Evolutionary conservation across 2,329 filamentous ascomycete genomes (phyloP).

Genomic region (Apiospora aurea): DNA sequence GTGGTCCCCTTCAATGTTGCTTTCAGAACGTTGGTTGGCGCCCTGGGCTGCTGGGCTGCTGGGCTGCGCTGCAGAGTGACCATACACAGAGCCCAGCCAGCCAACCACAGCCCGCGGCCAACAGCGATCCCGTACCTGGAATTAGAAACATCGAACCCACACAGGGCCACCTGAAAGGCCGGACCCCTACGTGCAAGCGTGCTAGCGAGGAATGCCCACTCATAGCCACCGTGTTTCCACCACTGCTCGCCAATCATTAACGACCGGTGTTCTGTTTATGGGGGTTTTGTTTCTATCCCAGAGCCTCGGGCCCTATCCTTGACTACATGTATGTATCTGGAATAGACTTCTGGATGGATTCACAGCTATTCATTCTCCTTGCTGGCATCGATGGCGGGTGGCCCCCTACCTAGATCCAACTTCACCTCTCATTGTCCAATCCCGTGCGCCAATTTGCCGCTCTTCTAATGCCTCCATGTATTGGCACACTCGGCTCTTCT

Average conservation of each 20-base stretch:
- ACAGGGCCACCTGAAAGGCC: background rate
- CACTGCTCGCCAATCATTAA: slow-evolving; percentile 4
- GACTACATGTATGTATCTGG: background rate
- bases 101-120: background rate
- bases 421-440: background rate
- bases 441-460: background rate
- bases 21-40: slow-evolving; percentile 3
- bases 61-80: background rate
- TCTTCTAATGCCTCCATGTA: background rate
- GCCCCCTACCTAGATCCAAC: background rate
- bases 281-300: background rate
- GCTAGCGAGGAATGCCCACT: background rate
- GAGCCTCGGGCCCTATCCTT: background rate
- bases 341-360: background rate
- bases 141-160: slow-evolving; percentile 16
- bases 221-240: background rate
- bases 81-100: background rate
- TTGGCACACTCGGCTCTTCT: background rate
- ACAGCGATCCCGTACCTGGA: background rate
- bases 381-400: too few relatives aligned
- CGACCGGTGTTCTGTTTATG: background rate
- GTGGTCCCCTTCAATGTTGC: background rate
- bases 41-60: background rate
- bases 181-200: background rate
- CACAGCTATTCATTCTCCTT: too few relatives aligned